Evolutionary conservation across 169 alveolate species (phyloP).

Genomic region (Plasmodium adleri): DNA sequence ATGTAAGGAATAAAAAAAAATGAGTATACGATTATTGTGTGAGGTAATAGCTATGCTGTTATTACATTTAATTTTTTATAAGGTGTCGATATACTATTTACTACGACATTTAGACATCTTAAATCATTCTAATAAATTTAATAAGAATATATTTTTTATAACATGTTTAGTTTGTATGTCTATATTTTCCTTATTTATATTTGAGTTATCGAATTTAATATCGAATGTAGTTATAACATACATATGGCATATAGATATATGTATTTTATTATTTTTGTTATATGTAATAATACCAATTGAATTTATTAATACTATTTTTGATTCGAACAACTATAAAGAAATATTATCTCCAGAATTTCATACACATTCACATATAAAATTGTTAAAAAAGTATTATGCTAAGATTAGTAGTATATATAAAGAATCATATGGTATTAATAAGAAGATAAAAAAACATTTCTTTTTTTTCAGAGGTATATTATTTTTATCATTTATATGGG

Average conservation of each 20-base stretch:
- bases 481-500: slow-evolving; percentile 61
- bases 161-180: slow-evolving; percentile 70
- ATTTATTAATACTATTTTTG: slow-evolving; percentile 52
- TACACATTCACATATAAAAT: slow-evolving; percentile 59
- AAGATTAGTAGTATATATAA: slow-evolving; percentile 50
- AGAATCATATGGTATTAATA: slow-evolving; percentile 30
- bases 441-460: slow-evolving; percentile 43
- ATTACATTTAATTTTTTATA: slow-evolving; percentile 56
- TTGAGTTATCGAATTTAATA: slow-evolving; percentile 46
- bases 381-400: slow-evolving; percentile 42
- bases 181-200: slow-evolving; percentile 57
- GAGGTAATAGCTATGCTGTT: slow-evolving; percentile 48
- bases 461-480: slow-evolving; percentile 52
- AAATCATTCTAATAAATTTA: slow-evolving; percentile 65
- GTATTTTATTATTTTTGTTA: slow-evolving; percentile 43
- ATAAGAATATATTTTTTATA: slow-evolving; percentile 61
- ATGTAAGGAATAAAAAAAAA: slow-evolving; percentile 13
- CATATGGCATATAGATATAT: slow-evolving; percentile 67
- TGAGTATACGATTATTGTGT: slow-evolving; percentile 36
- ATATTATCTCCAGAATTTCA: slow-evolving; percentile 60
- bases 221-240: slow-evolving; percentile 44
- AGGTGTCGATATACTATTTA: slow-evolving; percentile 55
- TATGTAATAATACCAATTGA: slow-evolving; percentile 66
- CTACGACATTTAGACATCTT: slow-evolving; percentile 62
- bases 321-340: slow-evolving; percentile 61